These are phyloP conservation scores for Falciphora oryzae DNA, from an alignment of 2,329 filamentous ascomycete species.

Conservation along the genomic window DNA sequence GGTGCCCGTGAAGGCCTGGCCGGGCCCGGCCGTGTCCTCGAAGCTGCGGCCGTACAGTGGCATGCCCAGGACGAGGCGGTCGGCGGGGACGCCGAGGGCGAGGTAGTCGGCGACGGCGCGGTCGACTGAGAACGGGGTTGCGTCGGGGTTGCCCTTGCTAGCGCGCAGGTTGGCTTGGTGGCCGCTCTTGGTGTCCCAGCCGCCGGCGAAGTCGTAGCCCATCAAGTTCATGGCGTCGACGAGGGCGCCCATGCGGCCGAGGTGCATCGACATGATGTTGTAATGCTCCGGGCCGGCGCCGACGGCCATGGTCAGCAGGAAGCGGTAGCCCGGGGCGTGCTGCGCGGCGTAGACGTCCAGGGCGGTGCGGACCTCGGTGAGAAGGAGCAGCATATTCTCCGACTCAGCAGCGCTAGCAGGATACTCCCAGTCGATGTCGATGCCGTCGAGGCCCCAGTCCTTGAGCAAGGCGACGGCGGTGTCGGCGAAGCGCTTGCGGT, in stretches of 20 bases:
- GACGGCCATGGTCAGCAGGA: conserved; percentile 47
- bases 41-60: conserved; percentile 76
- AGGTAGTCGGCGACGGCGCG: conserved; percentile 62
- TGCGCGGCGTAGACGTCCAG: conserved; percentile 42
- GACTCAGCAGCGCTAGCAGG: conserved; percentile 32
- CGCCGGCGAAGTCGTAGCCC: conserved; percentile 68
- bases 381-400: conserved; percentile 37
- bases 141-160: conserved; percentile 43
- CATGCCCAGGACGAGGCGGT: conserved; percentile 71
- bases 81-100: conserved; percentile 50
- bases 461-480: conserved; percentile 64
- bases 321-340: conserved; percentile 41
- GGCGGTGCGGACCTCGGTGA: conserved; percentile 37
- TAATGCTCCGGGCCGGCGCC: conserved; percentile 44
- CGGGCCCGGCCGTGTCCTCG: conserved; percentile 56
- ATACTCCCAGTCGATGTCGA: conserved; percentile 37
- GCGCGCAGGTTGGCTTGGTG: conserved; percentile 68
- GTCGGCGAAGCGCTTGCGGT: conserved; percentile 61
- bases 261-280: conserved; percentile 32
- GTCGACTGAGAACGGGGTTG: conserved; percentile 66
- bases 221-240: conserved; percentile 57
- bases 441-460: conserved; percentile 53
- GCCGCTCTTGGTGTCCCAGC: conserved; percentile 56
- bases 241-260: conserved; percentile 38
- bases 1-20: conserved; percentile 55